Evolutionary conservation across 768 basidiomycete species (phyloP), one percentile per base, ranked within the genome.

Genomic region (Crepidotus variabilis): DNA sequence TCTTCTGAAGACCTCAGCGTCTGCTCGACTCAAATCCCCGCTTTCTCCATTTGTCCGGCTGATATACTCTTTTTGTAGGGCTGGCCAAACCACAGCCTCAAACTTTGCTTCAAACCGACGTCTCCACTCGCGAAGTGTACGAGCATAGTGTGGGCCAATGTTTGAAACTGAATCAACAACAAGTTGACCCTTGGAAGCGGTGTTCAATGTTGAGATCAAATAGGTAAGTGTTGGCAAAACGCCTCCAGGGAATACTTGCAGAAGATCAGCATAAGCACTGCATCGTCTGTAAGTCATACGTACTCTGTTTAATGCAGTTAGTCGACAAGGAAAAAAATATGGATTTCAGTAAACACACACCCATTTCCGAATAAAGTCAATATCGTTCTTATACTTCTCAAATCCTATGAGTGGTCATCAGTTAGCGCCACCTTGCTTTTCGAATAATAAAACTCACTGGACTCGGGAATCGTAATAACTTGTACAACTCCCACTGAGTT

Each of bases 291-390:
- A 22, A 36, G 50, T 20, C 18, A 16, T 21, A 59, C 67, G 54
- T 60, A 71, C 71, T 74, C 72, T 72, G 48, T 45, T 45, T 11
- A 22, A 32, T 35, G 28, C 13, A 16, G 20, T 21, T 45, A 35
- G 14, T 4, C 9, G 33, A 47, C 59, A 48, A 50, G 59, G 53
- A 50, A 56, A 56, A 33, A 23, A 2, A 5, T 21, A 45, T 45
- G 8, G 48, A 35, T 11, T 28, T 51, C 18, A 16, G 1, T 18
- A 9, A 21, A 9, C 24, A 24, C 11, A 54, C 58, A 83, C 84
- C 83, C 87, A 90, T 84, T 90, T 90, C 39, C 80, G 75, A 57
- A 92, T 90, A 61, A 92, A 90, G 69, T 90, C 88, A 23, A 87
- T 80, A 67, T 84, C 80, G 20, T 70, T 70, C 16, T 77, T 74